Evolutionary conservation across 345 rosid genomes (phyloP), one percentile per base, ranked within the genome.

Genomic region (Eucalyptus lansdowneana): DNA sequence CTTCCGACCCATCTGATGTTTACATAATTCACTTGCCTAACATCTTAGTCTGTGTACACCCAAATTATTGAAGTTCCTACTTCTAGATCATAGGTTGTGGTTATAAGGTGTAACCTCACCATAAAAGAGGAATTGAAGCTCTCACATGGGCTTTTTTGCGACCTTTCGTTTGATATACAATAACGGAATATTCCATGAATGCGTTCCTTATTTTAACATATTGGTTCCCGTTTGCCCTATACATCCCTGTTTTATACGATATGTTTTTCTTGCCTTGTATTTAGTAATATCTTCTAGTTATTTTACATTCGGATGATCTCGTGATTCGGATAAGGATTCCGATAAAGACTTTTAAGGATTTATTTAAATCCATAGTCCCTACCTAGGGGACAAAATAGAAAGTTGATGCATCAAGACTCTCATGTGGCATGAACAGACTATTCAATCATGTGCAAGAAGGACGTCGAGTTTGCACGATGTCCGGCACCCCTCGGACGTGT

Each of bases 201-300:
- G 62, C 3, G 14, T 56, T 56, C 29, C 12, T 56, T 24, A 56
- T 10, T 56, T 24, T 56, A 56, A 56, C 29, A 9, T 56, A 10
- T 24, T 24, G 13, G 6, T 56, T 22, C 6, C 29, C 3, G 1
- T 1, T 22, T 0, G 6, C 12, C 12, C 5, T 22, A 56, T 9
- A 2, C 10, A 3, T 22, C 29, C 3, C 6, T 56, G 0, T 9
- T 56, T 56, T 9, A 11, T 22, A 56, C 2, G 9, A 9, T 21
- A 56, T 56, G 11, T 22, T 56, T 56, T 56, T 56, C 27, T 56
- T 10, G 6, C 6, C 29, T 24, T 56, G 6, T 56, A 56, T 24
- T 24, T 24, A 56, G 29, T 22, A 56, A 24, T 56, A 10, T 25
- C 62, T 25, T 53, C 10, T 53, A 53, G 25, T 53, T 56, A 56